Conservation (phyloP, 495 filamentous ascomycete species). For the Lepidopterella palustris region DNA sequence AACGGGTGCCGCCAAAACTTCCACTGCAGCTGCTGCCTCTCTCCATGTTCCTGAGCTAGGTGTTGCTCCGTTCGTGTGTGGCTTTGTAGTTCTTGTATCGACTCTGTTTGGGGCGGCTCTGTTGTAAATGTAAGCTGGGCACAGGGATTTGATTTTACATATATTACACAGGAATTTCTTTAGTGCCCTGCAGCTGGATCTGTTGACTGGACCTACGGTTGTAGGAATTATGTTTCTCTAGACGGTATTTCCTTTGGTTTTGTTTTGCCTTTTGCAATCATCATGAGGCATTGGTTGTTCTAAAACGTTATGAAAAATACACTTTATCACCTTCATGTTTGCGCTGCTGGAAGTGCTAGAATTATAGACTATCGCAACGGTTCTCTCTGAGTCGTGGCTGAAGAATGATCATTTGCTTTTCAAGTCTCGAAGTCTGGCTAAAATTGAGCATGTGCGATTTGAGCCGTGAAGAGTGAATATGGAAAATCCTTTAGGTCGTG, state of each 20-base stretch:
- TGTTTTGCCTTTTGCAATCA: background rate
- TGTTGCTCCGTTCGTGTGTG: conserved; percentile 30
- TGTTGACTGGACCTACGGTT: background rate
- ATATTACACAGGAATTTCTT: background rate
- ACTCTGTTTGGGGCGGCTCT: conserved; percentile 60
- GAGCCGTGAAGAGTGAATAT: too few relatives aligned
- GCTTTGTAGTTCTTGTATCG: conserved; percentile 38
- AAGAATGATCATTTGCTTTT: too few relatives aligned
- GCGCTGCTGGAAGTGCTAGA: background rate
- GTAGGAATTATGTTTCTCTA: background rate
- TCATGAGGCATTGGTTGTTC: background rate
- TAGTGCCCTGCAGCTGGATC: background rate
- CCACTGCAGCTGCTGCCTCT: conserved; percentile 41
- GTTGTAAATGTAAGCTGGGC: conserved; percentile 35
- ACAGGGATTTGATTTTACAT: background rate
- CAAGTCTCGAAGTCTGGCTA: too few relatives aligned
- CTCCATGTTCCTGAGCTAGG: conserved; percentile 17
- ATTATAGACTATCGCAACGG: too few relatives aligned
- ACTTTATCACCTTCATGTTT: background rate
- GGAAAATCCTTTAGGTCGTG: too few relatives aligned
- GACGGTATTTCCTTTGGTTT: background rate
- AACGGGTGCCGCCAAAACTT: conserved; percentile 33
- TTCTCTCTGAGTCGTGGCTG: too few relatives aligned
- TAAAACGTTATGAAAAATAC: background rate
- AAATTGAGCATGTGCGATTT: too few relatives aligned